phyloP scores from a whole-genome alignment of 1,139 yeast species.

The Hemisphaericaspora lyxosophila region DNA sequence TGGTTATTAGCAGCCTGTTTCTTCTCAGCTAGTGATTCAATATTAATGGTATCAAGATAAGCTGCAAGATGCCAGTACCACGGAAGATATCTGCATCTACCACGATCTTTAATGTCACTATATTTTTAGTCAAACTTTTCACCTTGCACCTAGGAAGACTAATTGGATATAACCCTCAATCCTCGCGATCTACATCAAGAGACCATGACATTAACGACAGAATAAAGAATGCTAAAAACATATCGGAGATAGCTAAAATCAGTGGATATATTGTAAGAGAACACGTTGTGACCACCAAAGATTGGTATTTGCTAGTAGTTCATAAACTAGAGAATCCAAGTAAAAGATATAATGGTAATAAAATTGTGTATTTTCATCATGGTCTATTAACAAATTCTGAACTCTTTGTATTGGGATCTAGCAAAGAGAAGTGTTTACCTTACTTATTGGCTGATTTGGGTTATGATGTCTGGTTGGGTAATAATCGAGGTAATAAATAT shows the following conservation, averaged over 20 bases:
- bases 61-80: conserved; percentile 14
- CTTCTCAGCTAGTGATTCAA: no score
- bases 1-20: no score
- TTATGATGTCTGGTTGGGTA: conserved; percentile 40
- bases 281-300: conserved; percentile 59
- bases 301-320: conserved; percentile 42
- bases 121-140: conserved; percentile 9
- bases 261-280: conserved; percentile 70
- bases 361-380: conserved; percentile 47
- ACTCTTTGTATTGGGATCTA: conserved; percentile 40
- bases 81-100: conserved; percentile 11
- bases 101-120: conserved; percentile 9
- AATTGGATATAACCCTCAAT: conserved; percentile 6
- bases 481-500: conserved; percentile 38
- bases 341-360: conserved; percentile 5
- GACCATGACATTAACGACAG: conserved; percentile 6
- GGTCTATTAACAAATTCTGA: conserved; percentile 49
- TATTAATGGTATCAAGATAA: no score
- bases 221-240: conserved; percentile 42
- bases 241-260: conserved; percentile 61
- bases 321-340: conserved; percentile 30
- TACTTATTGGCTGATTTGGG: conserved; percentile 31
- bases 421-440: conserved; percentile 31
- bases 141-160: conserved; percentile 6
- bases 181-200: neutral